Conservation (phyloP, 208 protist species). For the Wallacemonas sp. region DNA sequence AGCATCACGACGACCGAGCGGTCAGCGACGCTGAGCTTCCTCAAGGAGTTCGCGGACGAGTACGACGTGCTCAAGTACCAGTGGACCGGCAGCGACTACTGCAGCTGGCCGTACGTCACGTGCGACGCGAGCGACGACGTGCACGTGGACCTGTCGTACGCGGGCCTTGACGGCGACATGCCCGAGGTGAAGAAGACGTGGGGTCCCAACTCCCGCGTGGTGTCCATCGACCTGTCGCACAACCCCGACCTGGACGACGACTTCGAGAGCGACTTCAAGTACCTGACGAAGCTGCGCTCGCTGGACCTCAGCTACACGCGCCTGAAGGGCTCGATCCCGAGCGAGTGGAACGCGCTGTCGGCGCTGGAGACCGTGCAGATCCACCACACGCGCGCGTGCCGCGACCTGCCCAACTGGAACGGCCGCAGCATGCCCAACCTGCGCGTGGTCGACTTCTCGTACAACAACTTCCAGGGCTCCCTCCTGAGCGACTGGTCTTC, state of each 20-base stretch:
- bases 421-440: conserved; percentile 15
- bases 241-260: conserved; percentile 20
- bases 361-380: conserved; percentile 23
- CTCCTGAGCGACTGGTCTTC: conserved; percentile 13
- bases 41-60: conserved; percentile 21
- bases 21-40: conserved; percentile 27
- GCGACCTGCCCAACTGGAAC: conserved; percentile 25
- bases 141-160: conserved; percentile 10
- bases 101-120: conserved; percentile 25
- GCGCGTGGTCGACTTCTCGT: conserved; percentile 24
- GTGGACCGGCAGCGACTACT: conserved; percentile 29
- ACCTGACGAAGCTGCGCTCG: conserved; percentile 21
- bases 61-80: conserved; percentile 12
- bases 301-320: conserved; percentile 27
- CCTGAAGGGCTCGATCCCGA: conserved; percentile 17
- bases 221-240: conserved; percentile 29
- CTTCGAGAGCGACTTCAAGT: conserved; percentile 17
- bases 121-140: conserved; percentile 29
- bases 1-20: conserved; percentile 1
- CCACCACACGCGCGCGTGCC: conserved; percentile 27
- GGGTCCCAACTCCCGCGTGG: conserved; percentile 5
- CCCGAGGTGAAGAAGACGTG: conserved; percentile 14
- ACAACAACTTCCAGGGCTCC: conserved; percentile 26
- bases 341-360: conserved; percentile 23
- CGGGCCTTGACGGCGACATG: conserved; percentile 18